phyloP scores from a whole-genome alignment of 163 green algal species.

The Volvox carteri region DNA sequence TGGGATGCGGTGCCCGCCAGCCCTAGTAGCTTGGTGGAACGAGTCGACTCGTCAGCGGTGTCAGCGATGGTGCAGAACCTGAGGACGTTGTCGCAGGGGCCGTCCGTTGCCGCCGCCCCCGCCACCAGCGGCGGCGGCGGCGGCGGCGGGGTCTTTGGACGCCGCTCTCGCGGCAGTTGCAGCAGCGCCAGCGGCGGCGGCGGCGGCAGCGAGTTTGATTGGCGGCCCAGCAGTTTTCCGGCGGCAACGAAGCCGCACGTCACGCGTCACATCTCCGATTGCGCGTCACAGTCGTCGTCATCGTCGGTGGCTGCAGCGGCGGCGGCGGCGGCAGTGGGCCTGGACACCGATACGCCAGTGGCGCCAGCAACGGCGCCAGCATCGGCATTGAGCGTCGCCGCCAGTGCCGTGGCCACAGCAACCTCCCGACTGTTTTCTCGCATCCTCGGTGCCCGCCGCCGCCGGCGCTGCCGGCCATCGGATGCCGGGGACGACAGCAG shows the following conservation, averaged over 20 bases:
- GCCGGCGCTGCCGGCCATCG: not conserved
- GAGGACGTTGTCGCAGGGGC: not conserved
- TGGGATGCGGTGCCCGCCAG: not conserved
- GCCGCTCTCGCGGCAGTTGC: too few relatives aligned
- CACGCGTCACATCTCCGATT: slow-evolving; percentile 2
- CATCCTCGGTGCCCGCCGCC: slow-evolving; percentile 9
- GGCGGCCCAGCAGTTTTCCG: slow-evolving; percentile 32
- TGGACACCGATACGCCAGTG: too few relatives aligned
- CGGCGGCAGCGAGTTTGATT: not conserved
- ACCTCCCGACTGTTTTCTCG: slow-evolving; percentile 2
- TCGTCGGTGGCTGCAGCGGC: too few relatives aligned
- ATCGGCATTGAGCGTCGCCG: slow-evolving; percentile 3
- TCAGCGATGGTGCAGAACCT: not conserved
- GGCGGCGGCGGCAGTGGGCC: not conserved
- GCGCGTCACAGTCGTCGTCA: not conserved
- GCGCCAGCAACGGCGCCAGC: not conserved
- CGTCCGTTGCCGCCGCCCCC: too few relatives aligned
- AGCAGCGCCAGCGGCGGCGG: not conserved
- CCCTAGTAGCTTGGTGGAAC: not conserved
- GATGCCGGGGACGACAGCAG: not conserved
- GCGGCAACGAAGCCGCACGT: slow-evolving; percentile 9
- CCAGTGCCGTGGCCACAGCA: not conserved
- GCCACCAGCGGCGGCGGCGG: not conserved
- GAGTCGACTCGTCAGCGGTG: not conserved
- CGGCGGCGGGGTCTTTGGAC: not conserved